Percentiles rank a stretch among this genome's conserved stretches.
Evolutionary conservation across 1,284 basidiomycete genomes (phyloP).

Genomic region (Ustilago crameri): DNA sequence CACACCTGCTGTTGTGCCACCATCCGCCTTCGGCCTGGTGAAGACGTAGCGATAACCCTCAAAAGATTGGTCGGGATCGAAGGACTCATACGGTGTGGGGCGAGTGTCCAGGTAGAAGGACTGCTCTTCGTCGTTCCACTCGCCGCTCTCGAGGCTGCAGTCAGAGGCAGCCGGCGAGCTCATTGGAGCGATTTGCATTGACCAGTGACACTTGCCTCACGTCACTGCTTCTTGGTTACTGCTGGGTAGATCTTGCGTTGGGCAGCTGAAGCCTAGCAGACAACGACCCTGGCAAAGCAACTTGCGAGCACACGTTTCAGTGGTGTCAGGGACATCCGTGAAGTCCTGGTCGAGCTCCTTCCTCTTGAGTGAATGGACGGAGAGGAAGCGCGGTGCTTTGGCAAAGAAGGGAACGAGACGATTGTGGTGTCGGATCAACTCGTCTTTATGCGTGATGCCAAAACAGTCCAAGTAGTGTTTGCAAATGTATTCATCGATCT

Average conservation of each 20-base stretch:
- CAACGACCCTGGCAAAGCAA: slow-evolving; percentile 40
- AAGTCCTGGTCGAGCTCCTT: slow-evolving; percentile 45
- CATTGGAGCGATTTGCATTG: slow-evolving; percentile 3
- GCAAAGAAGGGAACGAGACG: slow-evolving; percentile 23
- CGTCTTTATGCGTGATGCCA: slow-evolving; percentile 29
- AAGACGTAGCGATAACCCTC: slow-evolving; percentile 28
- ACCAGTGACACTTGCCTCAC: background rate
- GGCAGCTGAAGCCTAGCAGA: slow-evolving; percentile 28
- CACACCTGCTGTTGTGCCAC: background rate
- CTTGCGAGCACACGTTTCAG: slow-evolving; percentile 31
- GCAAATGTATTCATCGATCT: slow-evolving; percentile 21
- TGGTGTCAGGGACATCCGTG: slow-evolving; percentile 21
- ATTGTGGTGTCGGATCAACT: slow-evolving; percentile 23
- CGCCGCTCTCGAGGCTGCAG: slow-evolving; percentile 28
- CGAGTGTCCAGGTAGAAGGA: slow-evolving; percentile 29
- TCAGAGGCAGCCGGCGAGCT: slow-evolving; percentile 15
- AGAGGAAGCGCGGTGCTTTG: slow-evolving; percentile 44
- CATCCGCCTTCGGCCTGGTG: slow-evolving; percentile 3
- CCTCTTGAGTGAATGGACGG: slow-evolving; percentile 37
- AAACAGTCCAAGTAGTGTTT: slow-evolving; percentile 36
- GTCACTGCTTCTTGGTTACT: background rate
- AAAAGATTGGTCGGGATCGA: slow-evolving; percentile 41
- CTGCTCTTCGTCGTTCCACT: slow-evolving; percentile 28
- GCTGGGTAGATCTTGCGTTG: slow-evolving; percentile 11
- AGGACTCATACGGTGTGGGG: slow-evolving; percentile 26